A percentile compares a stretch with the other conserved stretches of the same genome.
These are phyloP conservation scores for Geum urbanum DNA, from an alignment of 306 rosid genomes.

Conservation along the genomic window DNA sequence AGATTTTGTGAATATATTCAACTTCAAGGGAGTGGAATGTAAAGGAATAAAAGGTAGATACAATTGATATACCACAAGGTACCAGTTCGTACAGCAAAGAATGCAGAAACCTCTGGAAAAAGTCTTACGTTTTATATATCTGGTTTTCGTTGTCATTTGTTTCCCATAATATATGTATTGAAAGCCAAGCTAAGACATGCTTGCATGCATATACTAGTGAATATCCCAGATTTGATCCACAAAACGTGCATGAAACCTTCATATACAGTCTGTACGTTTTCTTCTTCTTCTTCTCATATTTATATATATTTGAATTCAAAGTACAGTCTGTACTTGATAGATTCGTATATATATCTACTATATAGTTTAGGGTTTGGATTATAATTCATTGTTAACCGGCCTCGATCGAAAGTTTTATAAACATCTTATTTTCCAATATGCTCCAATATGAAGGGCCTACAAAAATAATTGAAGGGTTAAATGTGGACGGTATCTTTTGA, in stretches of 20 bases:
- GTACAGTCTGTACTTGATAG: not conserved
- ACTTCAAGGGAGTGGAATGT: not conserved
- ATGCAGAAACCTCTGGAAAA: not conserved
- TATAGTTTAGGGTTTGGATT: not conserved
- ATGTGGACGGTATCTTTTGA: not conserved
- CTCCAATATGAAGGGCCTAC: constrained; percentile 11
- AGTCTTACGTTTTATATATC: not conserved
- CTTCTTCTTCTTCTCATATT: not conserved
- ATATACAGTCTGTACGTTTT: not conserved
- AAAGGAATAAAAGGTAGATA: not conserved
- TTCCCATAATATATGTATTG: not conserved
- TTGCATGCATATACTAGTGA: constrained; percentile 1
- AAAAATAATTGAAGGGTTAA: constrained; percentile 12
- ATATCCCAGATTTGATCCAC: not conserved
- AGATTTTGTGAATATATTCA: no score
- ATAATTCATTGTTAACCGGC: not conserved
- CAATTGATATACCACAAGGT: constrained; percentile 8
- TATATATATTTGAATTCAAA: not conserved
- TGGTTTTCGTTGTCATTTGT: not conserved
- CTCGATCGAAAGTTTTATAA: no score
- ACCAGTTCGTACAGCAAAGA: constrained; percentile 12
- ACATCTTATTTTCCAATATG: no score
- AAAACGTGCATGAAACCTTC: not conserved
- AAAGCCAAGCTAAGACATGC: not conserved
- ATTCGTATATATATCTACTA: not conserved